Percentiles rank a stretch among this genome's conserved stretches.
phyloP scores from a whole-genome alignment of 2,329 filamentous ascomycete species.

The Colletotrichum nymphaeae region DNA sequence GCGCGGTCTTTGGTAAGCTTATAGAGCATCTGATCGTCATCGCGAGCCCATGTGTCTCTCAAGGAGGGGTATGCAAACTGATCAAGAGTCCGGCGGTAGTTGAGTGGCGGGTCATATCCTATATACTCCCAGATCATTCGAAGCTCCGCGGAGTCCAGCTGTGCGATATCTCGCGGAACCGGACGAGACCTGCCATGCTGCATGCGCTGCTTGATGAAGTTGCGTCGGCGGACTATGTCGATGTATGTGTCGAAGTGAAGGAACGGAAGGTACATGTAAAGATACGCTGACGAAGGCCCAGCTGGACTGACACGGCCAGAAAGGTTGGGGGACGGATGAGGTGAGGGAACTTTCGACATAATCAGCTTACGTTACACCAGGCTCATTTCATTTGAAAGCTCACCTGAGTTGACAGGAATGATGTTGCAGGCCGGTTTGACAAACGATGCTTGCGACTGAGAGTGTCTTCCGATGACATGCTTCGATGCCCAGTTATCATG shows the following conservation, averaged over 20 bases:
- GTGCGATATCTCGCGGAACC: constrained; percentile 64
- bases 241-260: constrained; percentile 74
- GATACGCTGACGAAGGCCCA: constrained; percentile 42
- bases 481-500: constrained; percentile 61
- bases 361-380: not conserved
- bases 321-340: constrained; percentile 40
- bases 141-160: constrained; percentile 66
- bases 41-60: constrained; percentile 68
- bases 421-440: constrained; percentile 61
- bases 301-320: constrained; percentile 28
- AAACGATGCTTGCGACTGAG: constrained; percentile 62
- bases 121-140: constrained; percentile 73
- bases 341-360: constrained; percentile 49
- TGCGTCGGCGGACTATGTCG: constrained; percentile 65
- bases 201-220: constrained; percentile 63
- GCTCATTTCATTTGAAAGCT: not conserved
- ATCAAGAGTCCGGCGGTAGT: constrained; percentile 71
- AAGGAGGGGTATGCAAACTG: constrained; percentile 73
- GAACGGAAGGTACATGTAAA: constrained; percentile 68
- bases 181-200: constrained; percentile 66
- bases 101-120: constrained; percentile 69
- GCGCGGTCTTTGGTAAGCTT: constrained; percentile 67
- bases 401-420: constrained; percentile 46
- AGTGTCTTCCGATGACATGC: constrained; percentile 60
- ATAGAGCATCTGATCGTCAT: constrained; percentile 76